Evolutionary conservation across 441 rosid genomes (phyloP), one percentile per base, ranked within the genome.

Genomic region (Erodium moschatum): DNA sequence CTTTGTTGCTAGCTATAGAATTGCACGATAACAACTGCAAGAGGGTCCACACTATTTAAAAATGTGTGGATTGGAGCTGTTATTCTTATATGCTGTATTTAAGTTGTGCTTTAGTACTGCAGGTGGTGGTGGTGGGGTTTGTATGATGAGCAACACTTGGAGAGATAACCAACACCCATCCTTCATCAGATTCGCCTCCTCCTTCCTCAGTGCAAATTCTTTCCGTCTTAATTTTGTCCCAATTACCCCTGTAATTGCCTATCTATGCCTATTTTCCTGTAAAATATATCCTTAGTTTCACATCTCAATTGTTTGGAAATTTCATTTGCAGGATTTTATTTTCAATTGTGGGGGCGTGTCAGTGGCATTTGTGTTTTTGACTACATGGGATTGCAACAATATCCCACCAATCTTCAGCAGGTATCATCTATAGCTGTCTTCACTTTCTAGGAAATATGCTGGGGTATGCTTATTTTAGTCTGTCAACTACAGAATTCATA

Each of bases 261-360:
- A 20, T 6, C 27, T 44, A 56, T 16, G 2, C 48, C 20, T 31
- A 16, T 12, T 11, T 29, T 60, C 35, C 3, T 13, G 1, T 35
- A 3, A 1, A 60, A 27, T 16, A 33, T 27, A 18, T 24, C 15
- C 60, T 52, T 6, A 2, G 8, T 16, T 16, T 38, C 24, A 9
- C 29, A 10, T n/a, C 64, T 66, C 62, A 40, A 16, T 60, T 31
- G 24, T 13, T 10, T 12, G 29, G 15, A 33, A 12, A 20, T 31
- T 6, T 20, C 66, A 21, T 52, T 3, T 44, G 54, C 64, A 91
- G 97, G 98, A 91, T 73, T 75, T 84, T 48, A 91, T 91, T 71
- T 91, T 93, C 80, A 93, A 93, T 64, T 91, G 98, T 66, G 97
- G 95, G 13, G 95, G 98, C 8, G 75, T 82, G 70, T 91, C 98